phyloP scores from a whole-genome alignment of 1,139 yeast genomes.

The Sugiyamaella paludigena region DNA sequence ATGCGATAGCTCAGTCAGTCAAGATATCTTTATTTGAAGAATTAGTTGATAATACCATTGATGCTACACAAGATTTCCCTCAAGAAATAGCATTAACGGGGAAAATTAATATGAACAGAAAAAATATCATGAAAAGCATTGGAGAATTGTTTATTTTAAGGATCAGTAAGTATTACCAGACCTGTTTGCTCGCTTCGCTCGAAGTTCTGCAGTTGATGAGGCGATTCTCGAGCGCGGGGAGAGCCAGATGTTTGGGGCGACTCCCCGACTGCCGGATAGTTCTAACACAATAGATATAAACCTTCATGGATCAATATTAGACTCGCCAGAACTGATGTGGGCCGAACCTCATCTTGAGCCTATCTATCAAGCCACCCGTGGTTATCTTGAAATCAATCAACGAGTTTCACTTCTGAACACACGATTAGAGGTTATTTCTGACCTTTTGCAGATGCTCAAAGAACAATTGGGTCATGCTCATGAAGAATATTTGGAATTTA shows the following conservation, averaged over 20 bases:
- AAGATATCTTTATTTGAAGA: constrained; percentile 94
- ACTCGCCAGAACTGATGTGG: constrained; percentile 98
- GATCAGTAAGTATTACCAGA: constrained; percentile 49
- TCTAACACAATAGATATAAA: constrained; percentile 49
- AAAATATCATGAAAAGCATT: constrained; percentile 92
- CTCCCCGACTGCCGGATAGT: too few relatives aligned
- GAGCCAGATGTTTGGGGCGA: too few relatives aligned
- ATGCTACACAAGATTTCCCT: constrained; percentile 95
- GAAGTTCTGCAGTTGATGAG: background rate
- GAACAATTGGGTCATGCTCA: constrained; percentile 91
- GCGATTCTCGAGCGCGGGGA: too few relatives aligned
- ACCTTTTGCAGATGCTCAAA: constrained; percentile 88
- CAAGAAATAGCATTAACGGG: constrained; percentile 94
- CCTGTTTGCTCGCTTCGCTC: too few relatives aligned
- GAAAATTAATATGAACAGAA: constrained; percentile 89
- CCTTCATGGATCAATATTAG: constrained; percentile 90
- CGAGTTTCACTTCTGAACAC: constrained; percentile 86
- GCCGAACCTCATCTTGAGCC: constrained; percentile 97
- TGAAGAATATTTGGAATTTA: constrained; percentile 85
- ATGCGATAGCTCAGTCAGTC: constrained; percentile 89
- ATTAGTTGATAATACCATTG: constrained; percentile 91
- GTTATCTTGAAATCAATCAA: constrained; percentile 90
- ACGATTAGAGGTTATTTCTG: constrained; percentile 88
- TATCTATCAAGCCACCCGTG: constrained; percentile 92
- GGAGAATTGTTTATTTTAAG: constrained; percentile 91